Evolutionary conservation across 2,329 filamentous ascomycete species (phyloP).

Genomic region (Diaporthe humulicola): DNA sequence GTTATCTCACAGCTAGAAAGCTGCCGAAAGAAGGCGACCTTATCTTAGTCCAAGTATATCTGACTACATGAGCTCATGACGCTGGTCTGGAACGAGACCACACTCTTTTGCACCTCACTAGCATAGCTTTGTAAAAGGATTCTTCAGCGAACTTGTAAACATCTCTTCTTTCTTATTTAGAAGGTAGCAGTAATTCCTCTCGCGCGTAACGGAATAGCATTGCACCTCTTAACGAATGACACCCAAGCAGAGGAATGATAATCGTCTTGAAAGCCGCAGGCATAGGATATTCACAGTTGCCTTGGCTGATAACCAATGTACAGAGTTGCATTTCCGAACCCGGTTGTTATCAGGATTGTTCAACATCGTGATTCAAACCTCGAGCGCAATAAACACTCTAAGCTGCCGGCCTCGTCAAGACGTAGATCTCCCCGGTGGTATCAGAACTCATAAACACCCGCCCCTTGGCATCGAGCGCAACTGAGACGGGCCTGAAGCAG

Average conservation of each 20-base stretch:
- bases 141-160: no score
- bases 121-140: no score
- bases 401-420: conserved; percentile 52
- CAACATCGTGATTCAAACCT: background rate
- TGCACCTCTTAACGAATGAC: no score
- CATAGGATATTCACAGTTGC: background rate
- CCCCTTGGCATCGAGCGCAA: conserved; percentile 63
- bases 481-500: conserved; percentile 74
- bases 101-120: no score
- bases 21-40: no score
- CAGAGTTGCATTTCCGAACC: background rate
- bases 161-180: no score
- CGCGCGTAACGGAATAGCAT: background rate
- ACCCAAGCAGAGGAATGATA: background rate
- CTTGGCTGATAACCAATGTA: background rate
- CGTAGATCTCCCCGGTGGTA: conserved; percentile 74
- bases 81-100: no score
- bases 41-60: no score
- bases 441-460: conserved; percentile 74
- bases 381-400: background rate
- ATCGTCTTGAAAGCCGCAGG: background rate
- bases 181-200: no score
- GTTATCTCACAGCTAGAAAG: no score
- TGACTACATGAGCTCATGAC: no score
- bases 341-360: background rate